Percentiles rank a stretch among this genome's conserved stretches.
These are phyloP conservation scores for Lactarius pseudohatsudake DNA, from an alignment of 768 basidiomycete genomes.

Conservation along the genomic window DNA sequence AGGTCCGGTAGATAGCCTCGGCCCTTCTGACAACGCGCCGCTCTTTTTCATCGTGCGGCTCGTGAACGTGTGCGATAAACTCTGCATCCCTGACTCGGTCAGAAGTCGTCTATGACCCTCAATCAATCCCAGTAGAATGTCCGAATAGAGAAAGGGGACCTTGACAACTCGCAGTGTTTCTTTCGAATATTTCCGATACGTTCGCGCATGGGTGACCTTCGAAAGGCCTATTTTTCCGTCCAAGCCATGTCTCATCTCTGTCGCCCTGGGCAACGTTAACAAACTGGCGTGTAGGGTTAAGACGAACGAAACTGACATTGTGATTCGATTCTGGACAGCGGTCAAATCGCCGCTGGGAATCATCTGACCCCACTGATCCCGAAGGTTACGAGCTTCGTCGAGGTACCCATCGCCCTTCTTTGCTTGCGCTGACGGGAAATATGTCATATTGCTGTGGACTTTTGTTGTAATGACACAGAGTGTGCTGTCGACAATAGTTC, in stretches of 20 bases:
- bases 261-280: constrained; percentile 12
- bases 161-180: constrained; percentile 12
- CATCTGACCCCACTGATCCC: constrained; percentile 14
- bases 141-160: constrained; percentile 1
- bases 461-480: background rate
- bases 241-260: constrained; percentile 17
- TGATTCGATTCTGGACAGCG: constrained; percentile 11
- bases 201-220: constrained; percentile 10
- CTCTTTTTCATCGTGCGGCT: constrained; percentile 8
- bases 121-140: background rate
- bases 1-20: constrained; percentile 19
- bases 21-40: background rate
- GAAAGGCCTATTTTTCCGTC: constrained; percentile 12
- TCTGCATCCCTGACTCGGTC: constrained; percentile 15
- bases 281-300: background rate
- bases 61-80: background rate
- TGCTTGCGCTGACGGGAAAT: constrained; percentile 11
- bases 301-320: constrained; percentile 5
- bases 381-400: constrained; percentile 17
- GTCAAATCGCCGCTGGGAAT: constrained; percentile 14
- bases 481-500: background rate
- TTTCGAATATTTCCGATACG: constrained; percentile 12
- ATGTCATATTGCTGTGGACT: background rate
- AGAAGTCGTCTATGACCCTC: constrained; percentile 11
- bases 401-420: constrained; percentile 21